These are phyloP conservation scores for Aspergillus vadensis DNA, from an alignment of 2,329 filamentous ascomycete species.

Conservation along the genomic window DNA sequence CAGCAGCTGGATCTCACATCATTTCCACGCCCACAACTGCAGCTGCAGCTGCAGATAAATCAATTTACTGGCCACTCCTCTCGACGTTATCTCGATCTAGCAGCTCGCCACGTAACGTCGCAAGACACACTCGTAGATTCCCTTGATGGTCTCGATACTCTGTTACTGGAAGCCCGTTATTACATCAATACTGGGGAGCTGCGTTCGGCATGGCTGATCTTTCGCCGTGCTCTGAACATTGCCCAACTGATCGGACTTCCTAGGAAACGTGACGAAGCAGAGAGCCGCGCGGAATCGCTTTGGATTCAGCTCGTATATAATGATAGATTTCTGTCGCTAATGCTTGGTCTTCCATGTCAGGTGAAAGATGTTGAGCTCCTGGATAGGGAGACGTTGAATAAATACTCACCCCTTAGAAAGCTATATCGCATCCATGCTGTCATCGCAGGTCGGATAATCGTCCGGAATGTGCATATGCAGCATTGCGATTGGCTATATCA, in stretches of 20 bases:
- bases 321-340: conserved; percentile 8
- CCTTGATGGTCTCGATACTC: conserved; percentile 1
- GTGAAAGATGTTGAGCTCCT: background rate
- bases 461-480: background rate
- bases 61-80: background rate
- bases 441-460: background rate
- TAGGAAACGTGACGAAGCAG: background rate
- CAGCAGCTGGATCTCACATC: conserved; percentile 2
- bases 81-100: background rate
- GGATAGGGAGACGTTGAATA: background rate
- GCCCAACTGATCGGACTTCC: conserved; percentile 2
- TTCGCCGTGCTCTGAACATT: background rate
- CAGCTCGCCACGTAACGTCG: background rate
- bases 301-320: conserved; percentile 7
- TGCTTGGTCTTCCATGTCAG: background rate
- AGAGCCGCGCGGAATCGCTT: background rate
- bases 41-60: background rate
- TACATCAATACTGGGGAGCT: conserved; percentile 1
- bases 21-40: background rate
- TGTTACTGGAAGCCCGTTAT: conserved; percentile 9
- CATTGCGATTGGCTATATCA: background rate
- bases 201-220: background rate
- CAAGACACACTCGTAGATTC: conserved; percentile 4
- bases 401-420: background rate
- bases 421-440: background rate